Percentiles rank a stretch among this genome's conserved stretches.
These are phyloP conservation scores for Trichoderma sp. DNA, from an alignment of 2,329 filamentous ascomycete species.

Conservation along the genomic window DNA sequence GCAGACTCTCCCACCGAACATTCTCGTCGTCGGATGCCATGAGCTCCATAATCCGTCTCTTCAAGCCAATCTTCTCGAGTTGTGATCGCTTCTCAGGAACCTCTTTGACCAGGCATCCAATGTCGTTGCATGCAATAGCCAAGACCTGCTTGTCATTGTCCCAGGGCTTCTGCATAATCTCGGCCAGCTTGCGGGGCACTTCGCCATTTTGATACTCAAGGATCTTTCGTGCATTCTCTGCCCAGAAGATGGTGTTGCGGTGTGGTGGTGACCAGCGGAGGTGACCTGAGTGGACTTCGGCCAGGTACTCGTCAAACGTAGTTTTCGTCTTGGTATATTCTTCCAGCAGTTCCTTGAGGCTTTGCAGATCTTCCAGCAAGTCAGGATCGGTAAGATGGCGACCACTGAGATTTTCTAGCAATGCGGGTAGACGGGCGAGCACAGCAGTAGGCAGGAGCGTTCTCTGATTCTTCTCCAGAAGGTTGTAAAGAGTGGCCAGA, in stretches of 20 bases:
- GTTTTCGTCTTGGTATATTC: slow-evolving; percentile 71
- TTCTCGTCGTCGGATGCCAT: slow-evolving; percentile 89
- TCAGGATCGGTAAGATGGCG: slow-evolving; percentile 67
- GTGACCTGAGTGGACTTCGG: slow-evolving; percentile 82
- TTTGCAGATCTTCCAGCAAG: slow-evolving; percentile 62
- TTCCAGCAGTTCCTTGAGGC: slow-evolving; percentile 63
- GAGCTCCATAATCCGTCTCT: slow-evolving; percentile 86
- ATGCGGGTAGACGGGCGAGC: slow-evolving; percentile 74
- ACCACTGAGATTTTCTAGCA: slow-evolving; percentile 63
- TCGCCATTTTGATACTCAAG: slow-evolving; percentile 80
- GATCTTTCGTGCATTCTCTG: slow-evolving; percentile 85
- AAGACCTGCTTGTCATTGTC: slow-evolving; percentile 83
- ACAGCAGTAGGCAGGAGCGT: slow-evolving; percentile 80
- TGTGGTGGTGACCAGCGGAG: slow-evolving; percentile 92
- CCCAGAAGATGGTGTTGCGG: slow-evolving; percentile 84
- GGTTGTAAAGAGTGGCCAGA: slow-evolving; percentile 84
- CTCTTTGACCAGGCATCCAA: slow-evolving; percentile 85
- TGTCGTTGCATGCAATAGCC: slow-evolving; percentile 90
- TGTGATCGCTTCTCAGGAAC: slow-evolving; percentile 79
- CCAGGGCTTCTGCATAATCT: slow-evolving; percentile 75
- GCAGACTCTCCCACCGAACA: slow-evolving; percentile 89
- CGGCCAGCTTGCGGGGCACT: slow-evolving; percentile 77
- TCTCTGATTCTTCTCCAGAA: slow-evolving; percentile 70
- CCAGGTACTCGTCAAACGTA: slow-evolving; percentile 86
- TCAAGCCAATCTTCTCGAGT: slow-evolving; percentile 82